phyloP scores from a whole-genome alignment of 345 rosid genomes.

The Lumnitzera racemosa region DNA sequence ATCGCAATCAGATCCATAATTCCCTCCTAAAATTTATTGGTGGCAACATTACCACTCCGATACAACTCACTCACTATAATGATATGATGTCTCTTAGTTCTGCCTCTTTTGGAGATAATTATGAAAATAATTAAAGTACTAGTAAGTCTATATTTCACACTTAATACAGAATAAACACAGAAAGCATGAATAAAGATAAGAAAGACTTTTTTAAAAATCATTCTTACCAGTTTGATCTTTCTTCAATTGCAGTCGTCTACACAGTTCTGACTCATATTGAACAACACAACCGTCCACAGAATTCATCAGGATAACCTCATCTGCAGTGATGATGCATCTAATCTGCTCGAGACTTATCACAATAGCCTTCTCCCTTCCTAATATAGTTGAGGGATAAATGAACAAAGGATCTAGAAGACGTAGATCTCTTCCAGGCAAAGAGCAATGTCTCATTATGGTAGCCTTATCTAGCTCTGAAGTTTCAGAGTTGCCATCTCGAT shows the following conservation, averaged over 20 bases:
- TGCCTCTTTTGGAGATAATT: no score
- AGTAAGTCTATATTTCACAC: no score
- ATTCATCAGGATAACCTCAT: constrained; percentile 90
- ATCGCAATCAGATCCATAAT: no score
- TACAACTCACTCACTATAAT: no score
- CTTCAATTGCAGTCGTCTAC: constrained; percentile 68
- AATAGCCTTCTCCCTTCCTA: constrained; percentile 92
- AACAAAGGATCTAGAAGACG: constrained; percentile 93
- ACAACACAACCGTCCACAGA: constrained; percentile 69
- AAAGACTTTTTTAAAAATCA: no score
- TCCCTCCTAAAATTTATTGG: no score
- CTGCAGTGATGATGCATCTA: constrained; percentile 89
- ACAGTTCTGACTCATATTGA: constrained; percentile 67
- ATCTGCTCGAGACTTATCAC: constrained; percentile 90
- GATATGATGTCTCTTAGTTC: no score
- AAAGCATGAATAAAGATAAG: no score
- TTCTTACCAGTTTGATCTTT: constrained; percentile 52
- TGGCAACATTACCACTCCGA: no score
- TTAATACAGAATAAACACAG: no score
- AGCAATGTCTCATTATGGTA: constrained; percentile 86
- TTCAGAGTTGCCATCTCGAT: constrained; percentile 53
- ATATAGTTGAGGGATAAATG: constrained; percentile 81
- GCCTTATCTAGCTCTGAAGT: constrained; percentile 78
- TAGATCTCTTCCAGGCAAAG: constrained; percentile 86
- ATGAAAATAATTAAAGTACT: no score